Percentiles rank a stretch among this genome's conserved stretches.
Conservation (phyloP, 192 early-diverging fungal species). For the Blastocladiella britannica region DNA sequence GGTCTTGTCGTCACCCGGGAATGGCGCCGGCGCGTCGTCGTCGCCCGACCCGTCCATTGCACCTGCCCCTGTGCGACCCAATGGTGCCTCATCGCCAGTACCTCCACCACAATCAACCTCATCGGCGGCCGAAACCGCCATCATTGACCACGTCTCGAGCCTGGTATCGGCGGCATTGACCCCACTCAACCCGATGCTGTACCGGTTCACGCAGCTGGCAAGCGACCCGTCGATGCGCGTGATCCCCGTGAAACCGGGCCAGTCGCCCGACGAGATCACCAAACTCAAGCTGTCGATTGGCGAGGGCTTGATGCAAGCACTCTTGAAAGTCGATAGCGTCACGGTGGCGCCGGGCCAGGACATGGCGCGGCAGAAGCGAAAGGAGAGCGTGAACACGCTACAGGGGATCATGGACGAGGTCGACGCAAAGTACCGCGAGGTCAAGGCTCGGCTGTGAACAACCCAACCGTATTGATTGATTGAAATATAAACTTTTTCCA, state of each 20-base stretch:
- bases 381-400: neutral
- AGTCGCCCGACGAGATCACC: neutral
- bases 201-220: neutral
- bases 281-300: neutral
- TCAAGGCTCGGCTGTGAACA: no score
- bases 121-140: neutral
- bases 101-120: no score
- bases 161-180: neutral
- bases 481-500: no score
- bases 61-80: no score
- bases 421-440: neutral
- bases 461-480: no score
- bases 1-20: neutral
- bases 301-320: neutral
- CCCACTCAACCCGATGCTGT: neutral
- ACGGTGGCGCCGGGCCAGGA: neutral
- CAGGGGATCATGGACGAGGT: neutral
- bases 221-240: neutral
- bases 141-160: neutral
- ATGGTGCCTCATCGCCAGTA: no score
- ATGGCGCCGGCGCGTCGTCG: neutral
- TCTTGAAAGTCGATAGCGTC: neutral
- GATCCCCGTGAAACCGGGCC: no score
- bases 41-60: neutral
- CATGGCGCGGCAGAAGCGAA: neutral